Evolutionary conservation across 2,329 filamentous ascomycete genomes (phyloP), one percentile per base, ranked within the genome.

Genomic region (Juglanconis oblonga): DNA sequence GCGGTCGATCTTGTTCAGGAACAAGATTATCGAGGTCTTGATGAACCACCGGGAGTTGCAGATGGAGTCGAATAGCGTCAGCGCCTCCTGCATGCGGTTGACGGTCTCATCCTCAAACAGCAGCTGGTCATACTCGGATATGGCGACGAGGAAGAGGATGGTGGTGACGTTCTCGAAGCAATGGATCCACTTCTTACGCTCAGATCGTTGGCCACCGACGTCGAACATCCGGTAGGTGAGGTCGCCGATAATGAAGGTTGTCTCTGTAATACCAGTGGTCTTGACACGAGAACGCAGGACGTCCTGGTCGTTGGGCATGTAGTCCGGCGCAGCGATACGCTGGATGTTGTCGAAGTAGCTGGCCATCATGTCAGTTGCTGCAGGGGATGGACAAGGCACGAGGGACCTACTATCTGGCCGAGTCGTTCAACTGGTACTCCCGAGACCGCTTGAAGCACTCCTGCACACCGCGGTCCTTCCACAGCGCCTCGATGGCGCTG

Each of bases 151-250:
- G 87, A 97, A 97, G 44, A 97, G 89, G 68, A 97, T 96, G 9
- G 93, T 96, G 8, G 92, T 97, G 71, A 97, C 93, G 70, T 97
- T 97, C 81, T 97, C 93, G 77, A 97, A 97, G 80, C 93, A 97
- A 81, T 97, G 93, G 69, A 97, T 97, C 93, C 93, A 97, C 86
- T 97, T 97, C 89, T 97, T 97, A 74, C 93, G 88, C 79, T 97
- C 93, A 6, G 92, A 97, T 74, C 93, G 87, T 78, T 97, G 93
- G 66, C 93, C 94, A 83, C 93, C 93, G 50, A 97, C 93, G 71
- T 97, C 93, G 77, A 97, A 97, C 93, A 97, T 97, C 67, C 92
- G 87, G 81, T 97, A 97, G 60, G 92, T 97, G 66, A 97, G 81
- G 70, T 97, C 91, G 67, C 92, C 92, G 67, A 96, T 96, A 74